Base-by-base conservation (phyloP, 352 stramenopile genomes). In the Peronospora farinosa region DNA sequence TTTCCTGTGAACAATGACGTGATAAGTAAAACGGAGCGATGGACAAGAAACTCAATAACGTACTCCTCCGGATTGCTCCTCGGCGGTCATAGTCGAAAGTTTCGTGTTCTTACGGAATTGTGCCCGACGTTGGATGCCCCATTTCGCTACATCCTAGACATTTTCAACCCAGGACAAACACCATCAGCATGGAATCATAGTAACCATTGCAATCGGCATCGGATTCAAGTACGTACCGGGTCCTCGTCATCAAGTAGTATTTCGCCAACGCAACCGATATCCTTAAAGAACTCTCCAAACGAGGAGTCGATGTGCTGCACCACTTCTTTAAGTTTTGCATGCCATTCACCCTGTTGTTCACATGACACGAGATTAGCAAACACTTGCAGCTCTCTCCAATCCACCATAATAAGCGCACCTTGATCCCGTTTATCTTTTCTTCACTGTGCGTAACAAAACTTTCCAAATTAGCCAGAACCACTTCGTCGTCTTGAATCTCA, bases 81-180 rank as follows among this genome's bases (percentile, higher is more conserved):
- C 81, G 2, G 79, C 74, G 11, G 81, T 94, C 84, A 94, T 92
- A 1, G 75, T 88, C 23, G 79, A 75, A 1, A 94, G 62, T 42
- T 87, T 90, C 1, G 77, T 78, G 40, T 88, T 88, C 53, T 89
- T 88, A 11, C 84, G 81, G 49, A 94, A 94, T 56, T 92, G 84
- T 17, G 81, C 84, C 7, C 79, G 78, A 35, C 84, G 79, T 44
- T 94, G 72, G 32, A 94, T 88, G 5, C 84, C 84, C 84, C 84
- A 94, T 55, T 90, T 91, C 15, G 84, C 72, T n/a, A 94, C 76
- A 44, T 94, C 81, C 75, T 90, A 21, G 21, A 58, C 12, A 54
- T 35, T 40, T 41, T 1, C 27, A 58, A 38, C 10, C 10, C 41
- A 54, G 17, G 21, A 30, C 6, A 37, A 32, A 5, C 21, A 17